Conservation (phyloP, 352 stramenopile species). For the Pythium periplocum region DNA sequence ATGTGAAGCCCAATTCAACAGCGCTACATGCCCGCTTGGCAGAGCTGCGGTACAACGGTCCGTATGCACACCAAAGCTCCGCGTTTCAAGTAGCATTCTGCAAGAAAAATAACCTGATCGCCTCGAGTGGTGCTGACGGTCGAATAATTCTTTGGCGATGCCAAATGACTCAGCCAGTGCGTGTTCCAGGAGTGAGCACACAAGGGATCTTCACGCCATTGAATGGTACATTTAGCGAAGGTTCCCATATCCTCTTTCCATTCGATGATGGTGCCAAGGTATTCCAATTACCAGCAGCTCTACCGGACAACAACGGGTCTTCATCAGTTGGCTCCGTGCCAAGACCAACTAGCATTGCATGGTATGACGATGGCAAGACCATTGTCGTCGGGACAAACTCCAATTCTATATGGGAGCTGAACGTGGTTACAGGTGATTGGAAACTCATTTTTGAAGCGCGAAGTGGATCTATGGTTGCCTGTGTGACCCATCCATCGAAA, state of each 20-base stretch:
- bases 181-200: conserved; percentile 53
- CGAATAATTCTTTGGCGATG: conserved; percentile 52
- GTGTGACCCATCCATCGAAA: conserved; percentile 32
- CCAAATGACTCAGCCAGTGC: conserved; percentile 39
- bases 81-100: conserved; percentile 46
- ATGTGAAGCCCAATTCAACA: conserved; percentile 40
- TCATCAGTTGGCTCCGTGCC: conserved; percentile 3
- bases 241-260: conserved; percentile 30
- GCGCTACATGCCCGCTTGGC: conserved; percentile 30
- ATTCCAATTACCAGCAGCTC: conserved; percentile 30
- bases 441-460: conserved; percentile 46
- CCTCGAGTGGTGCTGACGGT: conserved; percentile 45
- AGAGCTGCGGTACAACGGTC: conserved; percentile 48
- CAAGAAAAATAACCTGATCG: conserved; percentile 47
- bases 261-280: conserved; percentile 27
- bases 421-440: conserved; percentile 39
- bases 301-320: conserved; percentile 26
- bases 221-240: conserved; percentile 42
- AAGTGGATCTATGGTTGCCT: conserved; percentile 27
- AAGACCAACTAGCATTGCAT: conserved; percentile 53
- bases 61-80: conserved; percentile 39
- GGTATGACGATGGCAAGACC: conserved; percentile 46
- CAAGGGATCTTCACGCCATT: conserved; percentile 49
- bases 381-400: conserved; percentile 46
- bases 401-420: conserved; percentile 67